These are phyloP conservation scores for Aureobasidium subglaciale DNA, from an alignment of 2,329 filamentous ascomycete genomes.

Conservation along the genomic window DNA sequence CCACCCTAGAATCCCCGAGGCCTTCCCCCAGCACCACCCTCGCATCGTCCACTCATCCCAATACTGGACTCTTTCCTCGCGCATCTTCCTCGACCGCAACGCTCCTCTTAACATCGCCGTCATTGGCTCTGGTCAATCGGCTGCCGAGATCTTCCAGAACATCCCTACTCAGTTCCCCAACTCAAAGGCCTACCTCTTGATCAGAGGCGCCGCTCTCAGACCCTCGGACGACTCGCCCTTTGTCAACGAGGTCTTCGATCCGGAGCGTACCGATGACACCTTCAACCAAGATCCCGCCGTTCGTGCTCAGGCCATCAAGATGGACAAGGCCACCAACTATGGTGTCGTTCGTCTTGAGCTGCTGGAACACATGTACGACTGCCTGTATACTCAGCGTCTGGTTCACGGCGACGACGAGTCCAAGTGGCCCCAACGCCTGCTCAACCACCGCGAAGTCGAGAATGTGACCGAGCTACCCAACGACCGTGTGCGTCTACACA, in stretches of 20 bases:
- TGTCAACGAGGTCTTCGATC: constrained; percentile 96
- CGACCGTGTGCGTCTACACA: constrained; percentile 48
- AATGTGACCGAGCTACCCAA: constrained; percentile 50
- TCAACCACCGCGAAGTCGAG: constrained; percentile 60
- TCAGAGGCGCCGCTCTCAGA: constrained; percentile 74
- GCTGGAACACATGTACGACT: constrained; percentile 81
- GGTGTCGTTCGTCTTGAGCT: constrained; percentile 86
- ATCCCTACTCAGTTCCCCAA: constrained; percentile 77
- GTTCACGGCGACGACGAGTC: constrained; percentile 59
- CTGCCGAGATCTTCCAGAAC: constrained; percentile 92
- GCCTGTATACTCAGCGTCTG: constrained; percentile 78
- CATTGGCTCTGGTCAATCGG: constrained; percentile 83
- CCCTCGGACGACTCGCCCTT: constrained; percentile 96
- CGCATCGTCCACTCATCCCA: constrained; percentile 82
- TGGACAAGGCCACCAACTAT: constrained; percentile 85
- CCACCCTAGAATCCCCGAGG: constrained; percentile 61
- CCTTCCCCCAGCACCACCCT: constrained; percentile 62
- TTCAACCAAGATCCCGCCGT: constrained; percentile 59
- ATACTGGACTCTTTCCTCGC: constrained; percentile 60
- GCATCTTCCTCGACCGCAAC: constrained; percentile 50
- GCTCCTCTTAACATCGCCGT: constrained; percentile 69
- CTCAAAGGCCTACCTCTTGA: constrained; percentile 67
- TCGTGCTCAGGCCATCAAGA: constrained; percentile 54
- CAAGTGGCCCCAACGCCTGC: constrained; percentile 75
- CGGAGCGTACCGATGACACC: constrained; percentile 69